These are phyloP conservation scores for Jatropha curcas DNA, from an alignment of 345 rosid species.

Conservation along the genomic window DNA sequence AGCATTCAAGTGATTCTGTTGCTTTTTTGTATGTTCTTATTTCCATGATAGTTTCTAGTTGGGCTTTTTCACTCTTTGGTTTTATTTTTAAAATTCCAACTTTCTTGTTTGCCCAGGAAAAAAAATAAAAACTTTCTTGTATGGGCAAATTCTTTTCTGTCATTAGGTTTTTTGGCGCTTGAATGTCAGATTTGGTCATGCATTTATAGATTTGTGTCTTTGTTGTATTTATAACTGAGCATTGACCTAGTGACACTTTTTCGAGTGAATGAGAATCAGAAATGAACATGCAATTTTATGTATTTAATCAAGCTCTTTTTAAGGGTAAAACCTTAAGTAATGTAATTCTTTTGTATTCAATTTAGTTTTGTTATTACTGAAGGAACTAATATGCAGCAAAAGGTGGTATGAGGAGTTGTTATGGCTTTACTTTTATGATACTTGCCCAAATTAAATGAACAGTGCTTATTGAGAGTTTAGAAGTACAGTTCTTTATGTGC, in stretches of 20 bases:
- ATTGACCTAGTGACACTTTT: background rate
- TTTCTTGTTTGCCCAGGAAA: no score
- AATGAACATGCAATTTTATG: background rate
- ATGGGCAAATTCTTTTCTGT: background rate
- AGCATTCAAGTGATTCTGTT: conserved; percentile 22
- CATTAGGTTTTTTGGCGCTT: background rate
- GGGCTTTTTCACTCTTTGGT: background rate
- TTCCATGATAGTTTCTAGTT: background rate
- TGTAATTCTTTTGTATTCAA: background rate
- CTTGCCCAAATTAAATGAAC: background rate
- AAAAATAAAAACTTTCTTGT: no score
- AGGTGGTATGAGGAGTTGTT: background rate
- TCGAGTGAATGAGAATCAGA: background rate
- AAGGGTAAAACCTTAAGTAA: background rate
- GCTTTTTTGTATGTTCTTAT: background rate
- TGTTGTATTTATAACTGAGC: background rate
- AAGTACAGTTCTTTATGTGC: background rate
- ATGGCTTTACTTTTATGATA: no score
- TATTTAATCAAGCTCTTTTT: background rate
- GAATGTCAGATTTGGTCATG: background rate
- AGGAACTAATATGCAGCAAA: background rate
- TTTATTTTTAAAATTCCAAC: background rate
- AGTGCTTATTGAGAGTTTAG: background rate
- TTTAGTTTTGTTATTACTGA: background rate
- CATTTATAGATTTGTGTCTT: background rate